Percentiles rank a stretch among this genome's conserved stretches.
These are phyloP conservation scores for Entophlyctis luteolus DNA, from an alignment of 192 early-diverging fungal genomes.

Conservation along the genomic window DNA sequence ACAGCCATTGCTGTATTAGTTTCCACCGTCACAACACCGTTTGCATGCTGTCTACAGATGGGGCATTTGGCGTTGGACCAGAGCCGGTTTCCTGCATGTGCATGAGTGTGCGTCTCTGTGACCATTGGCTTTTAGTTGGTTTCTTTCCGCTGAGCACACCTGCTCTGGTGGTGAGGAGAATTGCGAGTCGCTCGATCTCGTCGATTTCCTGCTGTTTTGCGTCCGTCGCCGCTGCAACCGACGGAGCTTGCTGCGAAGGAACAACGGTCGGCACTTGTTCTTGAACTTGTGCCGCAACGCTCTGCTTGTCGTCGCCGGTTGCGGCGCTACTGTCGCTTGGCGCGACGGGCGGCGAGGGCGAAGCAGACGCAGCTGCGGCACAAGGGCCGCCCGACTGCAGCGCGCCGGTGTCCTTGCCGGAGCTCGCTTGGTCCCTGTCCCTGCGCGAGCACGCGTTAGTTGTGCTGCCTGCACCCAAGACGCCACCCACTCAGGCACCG, in stretches of 20 bases:
- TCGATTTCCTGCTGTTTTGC: conserved; percentile 73
- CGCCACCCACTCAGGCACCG: too few species aligned
- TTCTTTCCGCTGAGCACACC: neutral
- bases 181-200: conserved; percentile 15
- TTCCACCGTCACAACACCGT: conserved; percentile 22
- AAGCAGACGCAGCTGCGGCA: too few species aligned
- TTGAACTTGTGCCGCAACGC: conserved; percentile 56
- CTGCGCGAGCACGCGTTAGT: too few species aligned
- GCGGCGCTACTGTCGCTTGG: neutral
- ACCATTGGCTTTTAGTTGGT: neutral
- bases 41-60: conserved; percentile 33
- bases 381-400: too few species aligned
- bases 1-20: neutral
- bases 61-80: conserved; percentile 45
- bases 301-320: neutral
- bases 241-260: conserved; percentile 87
- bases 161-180: conserved; percentile 5
- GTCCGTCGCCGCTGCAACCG: conserved; percentile 72
- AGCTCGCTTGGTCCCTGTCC: too few species aligned
- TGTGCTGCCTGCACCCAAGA: neutral
- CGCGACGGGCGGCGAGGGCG: too few species aligned
- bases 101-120: neutral
- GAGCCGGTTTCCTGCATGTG: neutral
- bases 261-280: conserved; percentile 81
- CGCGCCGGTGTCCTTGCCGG: neutral